These are phyloP conservation scores for Cyberlindnera japonica DNA, from an alignment of 805 yeast species.

Conservation along the genomic window DNA sequence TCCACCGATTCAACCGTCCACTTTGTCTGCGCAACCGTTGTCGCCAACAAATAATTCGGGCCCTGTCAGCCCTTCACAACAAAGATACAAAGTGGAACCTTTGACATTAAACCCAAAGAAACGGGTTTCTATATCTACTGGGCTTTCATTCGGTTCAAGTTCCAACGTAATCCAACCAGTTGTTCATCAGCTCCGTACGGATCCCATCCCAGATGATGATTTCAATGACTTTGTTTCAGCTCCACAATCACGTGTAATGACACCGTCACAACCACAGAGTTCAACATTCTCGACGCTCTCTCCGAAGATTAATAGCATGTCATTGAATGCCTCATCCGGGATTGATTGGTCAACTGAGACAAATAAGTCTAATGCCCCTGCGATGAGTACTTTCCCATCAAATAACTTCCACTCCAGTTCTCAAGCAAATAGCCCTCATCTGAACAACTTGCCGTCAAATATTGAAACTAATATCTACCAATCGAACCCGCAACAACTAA, in stretches of 20 bases:
- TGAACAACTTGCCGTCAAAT: no score
- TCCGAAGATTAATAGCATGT: constrained; percentile 3
- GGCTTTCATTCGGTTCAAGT: constrained; percentile 18
- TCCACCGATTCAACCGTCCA: constrained; percentile 9
- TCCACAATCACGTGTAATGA: constrained; percentile 24
- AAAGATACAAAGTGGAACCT: constrained; percentile 19
- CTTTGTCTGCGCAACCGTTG: constrained; percentile 17
- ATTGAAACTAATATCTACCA: no score
- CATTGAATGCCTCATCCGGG: background rate
- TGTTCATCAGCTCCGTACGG: constrained; percentile 14
- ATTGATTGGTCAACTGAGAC: constrained; percentile 26
- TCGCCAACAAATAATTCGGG: constrained; percentile 14
- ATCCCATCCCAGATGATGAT: constrained; percentile 19
- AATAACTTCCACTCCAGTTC: background rate
- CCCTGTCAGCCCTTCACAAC: no score
- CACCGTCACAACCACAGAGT: constrained; percentile 11
- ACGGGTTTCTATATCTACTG: background rate
- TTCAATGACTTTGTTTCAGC: constrained; percentile 32
- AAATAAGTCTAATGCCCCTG: constrained; percentile 3
- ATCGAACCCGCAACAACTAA: background rate
- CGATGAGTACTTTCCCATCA: background rate
- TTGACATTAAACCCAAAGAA: constrained; percentile 19
- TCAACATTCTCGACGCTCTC: background rate
- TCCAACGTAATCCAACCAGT: constrained; percentile 13
- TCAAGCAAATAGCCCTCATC: no score